Base-by-base conservation (phyloP, 176 grass and related monocot species). In the Alopecurus myosuroides region DNA sequence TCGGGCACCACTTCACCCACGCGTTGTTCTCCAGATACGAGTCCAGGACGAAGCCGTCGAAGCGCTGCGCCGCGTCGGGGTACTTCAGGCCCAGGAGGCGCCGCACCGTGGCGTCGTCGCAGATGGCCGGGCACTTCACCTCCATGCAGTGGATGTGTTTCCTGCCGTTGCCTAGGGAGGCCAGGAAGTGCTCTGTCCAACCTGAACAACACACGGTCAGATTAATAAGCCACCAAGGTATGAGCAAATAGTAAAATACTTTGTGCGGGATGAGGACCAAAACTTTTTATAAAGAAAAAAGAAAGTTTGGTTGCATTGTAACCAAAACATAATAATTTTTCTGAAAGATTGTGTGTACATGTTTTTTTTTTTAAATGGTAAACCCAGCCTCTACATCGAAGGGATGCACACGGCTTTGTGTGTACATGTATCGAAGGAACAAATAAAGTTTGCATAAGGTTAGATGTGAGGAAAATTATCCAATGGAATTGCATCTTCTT, bases 41-140 rank as follows among this genome's bases (percentile, higher is more conserved):
- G 3, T 75, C 71, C 3, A 75, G 15, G 71, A 75, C 17, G 9
- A 75, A 19, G 71, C 17, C 9, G 8, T 75, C 71, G 44, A 75
- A 75, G 45, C 44, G 71, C 45, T 51, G 20, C 17, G 45, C 45
- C 4, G 71, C 28, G 18, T 30, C 71, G 0, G 71, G 71, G 71
- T 75, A 75, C 28, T 75, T 75, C 12, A 14, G 71, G 71, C 44
- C 9, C 0, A 75, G 71, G 28, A 75, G 45, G 4, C 71, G 17
- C 26, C 45, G 25, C 28, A 75, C 71, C 4, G 45, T 75, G 4
- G 28, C 8, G 28, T 75, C 71, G 45, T 75, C 45, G 18, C 71
- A 75, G 45, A 75, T 75, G 45, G 71, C 71, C 45, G 45, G 28
- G 71, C 71, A 75, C 28, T 75, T 75, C 71, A 75, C 45, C 17